Conservation (phyloP, 306 rosid genomes). For the Datisca glomerata region DNA sequence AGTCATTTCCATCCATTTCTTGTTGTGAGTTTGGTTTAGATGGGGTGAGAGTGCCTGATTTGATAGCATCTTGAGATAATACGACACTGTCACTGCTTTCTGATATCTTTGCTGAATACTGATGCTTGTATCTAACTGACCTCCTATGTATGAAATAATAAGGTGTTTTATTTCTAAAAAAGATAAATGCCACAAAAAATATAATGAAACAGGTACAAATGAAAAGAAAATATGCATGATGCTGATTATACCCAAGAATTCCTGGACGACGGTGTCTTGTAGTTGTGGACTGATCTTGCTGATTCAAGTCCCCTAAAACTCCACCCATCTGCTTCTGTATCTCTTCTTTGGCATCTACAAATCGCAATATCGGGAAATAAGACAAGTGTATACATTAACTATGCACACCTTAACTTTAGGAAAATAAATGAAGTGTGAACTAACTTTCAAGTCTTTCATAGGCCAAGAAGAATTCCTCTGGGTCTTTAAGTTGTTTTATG, state of each 20-base stretch:
- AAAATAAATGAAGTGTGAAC: conserved; percentile 9
- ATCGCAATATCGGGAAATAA: conserved; percentile 11
- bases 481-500: conserved; percentile 41
- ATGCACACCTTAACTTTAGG: conserved; percentile 2
- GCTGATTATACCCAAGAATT: conserved; percentile 32
- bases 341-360: conserved; percentile 69
- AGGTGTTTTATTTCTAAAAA: conserved; percentile 17
- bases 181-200: neutral
- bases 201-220: conserved; percentile 3
- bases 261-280: conserved; percentile 59
- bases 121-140: conserved; percentile 46
- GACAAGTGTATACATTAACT: neutral
- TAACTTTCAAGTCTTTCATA: conserved; percentile 59
- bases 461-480: conserved; percentile 49
- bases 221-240: conserved; percentile 5
- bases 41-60: conserved; percentile 22
- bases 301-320: conserved; percentile 23
- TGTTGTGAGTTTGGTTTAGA: conserved; percentile 16
- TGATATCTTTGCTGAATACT: conserved; percentile 20
- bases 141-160: conserved; percentile 32
- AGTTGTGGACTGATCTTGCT: conserved; percentile 21
- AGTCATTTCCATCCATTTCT: conserved; percentile 14
- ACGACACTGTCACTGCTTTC: conserved; percentile 19
- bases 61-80: conserved; percentile 38
- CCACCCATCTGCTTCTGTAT: conserved; percentile 48